Percentiles rank a stretch among this genome's conserved stretches.
Evolutionary conservation across 1,139 yeast species (phyloP).

Genomic region (Kurtzmaniella quercitrusa): DNA sequence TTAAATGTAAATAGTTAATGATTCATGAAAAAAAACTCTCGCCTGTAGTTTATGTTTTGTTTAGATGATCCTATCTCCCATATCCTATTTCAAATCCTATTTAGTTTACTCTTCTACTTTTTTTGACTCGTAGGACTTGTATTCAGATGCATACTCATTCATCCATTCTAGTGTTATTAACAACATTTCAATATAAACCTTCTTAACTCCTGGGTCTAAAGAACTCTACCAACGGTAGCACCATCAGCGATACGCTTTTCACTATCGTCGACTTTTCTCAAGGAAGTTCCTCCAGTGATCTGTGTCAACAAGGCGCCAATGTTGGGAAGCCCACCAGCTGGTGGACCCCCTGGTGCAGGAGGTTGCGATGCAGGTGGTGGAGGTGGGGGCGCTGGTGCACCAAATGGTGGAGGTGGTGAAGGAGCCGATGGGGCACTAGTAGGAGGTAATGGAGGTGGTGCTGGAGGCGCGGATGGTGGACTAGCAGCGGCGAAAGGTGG

Average conservation of each 20-base stretch:
- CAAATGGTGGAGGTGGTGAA: slow-evolving; percentile 11
- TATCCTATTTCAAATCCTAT: too few species aligned
- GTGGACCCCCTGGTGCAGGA: slow-evolving; percentile 15
- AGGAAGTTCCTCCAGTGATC: slow-evolving; percentile 48
- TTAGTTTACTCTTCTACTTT: background rate
- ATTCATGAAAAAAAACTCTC: background rate
- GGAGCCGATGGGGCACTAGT: slow-evolving; percentile 17
- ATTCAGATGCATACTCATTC: too few species aligned
- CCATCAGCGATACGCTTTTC: slow-evolving; percentile 43
- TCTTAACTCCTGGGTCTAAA: background rate
- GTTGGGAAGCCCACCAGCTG: slow-evolving; percentile 25
- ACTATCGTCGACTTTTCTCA: slow-evolving; percentile 45
- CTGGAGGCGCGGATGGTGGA: slow-evolving; percentile 24
- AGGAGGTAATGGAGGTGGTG: slow-evolving; percentile 24
- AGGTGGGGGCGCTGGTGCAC: slow-evolving; percentile 22
- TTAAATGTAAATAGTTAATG: background rate
- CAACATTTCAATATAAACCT: too few species aligned
- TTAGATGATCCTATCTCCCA: too few species aligned
- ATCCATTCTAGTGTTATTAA: too few species aligned
- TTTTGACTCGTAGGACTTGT: background rate
- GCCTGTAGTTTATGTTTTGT: too few species aligned
- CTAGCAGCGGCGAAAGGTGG: slow-evolving; percentile 17
- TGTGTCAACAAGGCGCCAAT: slow-evolving; percentile 51
- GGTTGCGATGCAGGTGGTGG: slow-evolving; percentile 18
- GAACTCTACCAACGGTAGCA: slow-evolving; percentile 48